Conservation (phyloP, 805 yeast species). For the Henningerozyma blattae region DNA sequence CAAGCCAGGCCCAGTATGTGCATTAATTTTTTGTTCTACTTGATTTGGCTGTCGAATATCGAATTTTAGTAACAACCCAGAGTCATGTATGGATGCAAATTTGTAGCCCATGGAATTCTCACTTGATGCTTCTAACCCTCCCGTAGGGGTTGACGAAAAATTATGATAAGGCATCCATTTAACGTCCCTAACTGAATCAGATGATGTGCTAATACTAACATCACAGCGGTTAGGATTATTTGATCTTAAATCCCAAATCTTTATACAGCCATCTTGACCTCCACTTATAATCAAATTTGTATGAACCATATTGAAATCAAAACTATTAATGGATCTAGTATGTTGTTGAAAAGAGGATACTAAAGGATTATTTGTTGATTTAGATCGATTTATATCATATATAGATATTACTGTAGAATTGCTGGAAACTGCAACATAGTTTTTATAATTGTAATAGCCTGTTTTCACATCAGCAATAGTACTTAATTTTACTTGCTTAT, state of each 20-base stretch:
- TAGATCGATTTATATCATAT: conserved; percentile 20
- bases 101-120: conserved; percentile 30
- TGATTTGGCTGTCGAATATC: conserved; percentile 61
- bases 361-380: conserved; percentile 11
- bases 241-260: conserved; percentile 55
- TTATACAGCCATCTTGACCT: conserved; percentile 70
- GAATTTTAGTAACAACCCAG: conserved; percentile 78
- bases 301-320: conserved; percentile 25
- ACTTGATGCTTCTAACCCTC: conserved; percentile 18
- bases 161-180: conserved; percentile 34
- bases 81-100: conserved; percentile 74
- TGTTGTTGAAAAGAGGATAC: conserved; percentile 20
- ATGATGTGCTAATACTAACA: conserved; percentile 33
- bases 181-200: conserved; percentile 57
- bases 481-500: conserved; percentile 17
- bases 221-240: conserved; percentile 31
- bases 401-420: conserved; percentile 24
- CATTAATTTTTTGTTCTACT: conserved; percentile 63
- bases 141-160: conserved; percentile 28
- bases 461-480: conserved; percentile 26
- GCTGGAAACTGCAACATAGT: conserved; percentile 22
- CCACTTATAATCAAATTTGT: conserved; percentile 41
- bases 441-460: conserved; percentile 20
- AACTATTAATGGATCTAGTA: conserved; percentile 25
- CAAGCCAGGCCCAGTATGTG: conserved; percentile 86